Evolutionary conservation across 495 filamentous ascomycete species (phyloP), one percentile per base, ranked within the genome.

Genomic region (Daldinia caldariorum): DNA sequence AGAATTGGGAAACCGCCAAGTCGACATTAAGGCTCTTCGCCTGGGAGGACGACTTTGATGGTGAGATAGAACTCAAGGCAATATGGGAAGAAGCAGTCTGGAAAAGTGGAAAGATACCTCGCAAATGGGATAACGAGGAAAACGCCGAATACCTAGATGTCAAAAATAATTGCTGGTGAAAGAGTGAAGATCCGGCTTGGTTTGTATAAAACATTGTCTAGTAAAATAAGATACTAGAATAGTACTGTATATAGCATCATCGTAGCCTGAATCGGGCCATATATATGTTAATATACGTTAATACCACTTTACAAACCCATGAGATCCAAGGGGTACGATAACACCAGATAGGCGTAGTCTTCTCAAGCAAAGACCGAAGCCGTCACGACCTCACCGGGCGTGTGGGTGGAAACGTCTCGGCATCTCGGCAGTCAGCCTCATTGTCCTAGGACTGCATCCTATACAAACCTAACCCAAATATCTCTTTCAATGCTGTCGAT

Each of bases 11-110:
- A 38, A 51, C 71, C n/a, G 77, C 73, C 3, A 72, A 70, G 58
- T 69, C 69, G 16, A 63, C 64, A 16, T 45, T 79, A 62, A 59
- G 72, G 51, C 73, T 70, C n/a, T 74, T 79, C 58, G 73, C 72
- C 26, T 76, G 75, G 73, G 73, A 72, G 49, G 75, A 76, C 43
- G 59, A 66, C 50, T 75, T 74, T 58, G 62, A 71, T n/a, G 73
- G 73, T 12, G 73, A 79, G 61, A 69, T 72, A 37, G 77, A 76
- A 49, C 56, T 77, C 37, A 62, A 66, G 39, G 67, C 51, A 45
- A 50, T 77, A 14, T 79, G 73, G 71, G 74, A 78, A 54, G 69
- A 73, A 31, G 74, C 76, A 20, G 66, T 74, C 39, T 75, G 67
- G 74, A 61, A 61, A 56, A 67, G 67, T 43, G 68, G 67, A 20